A percentile compares a stretch with the other conserved stretches of the same genome.
Evolutionary conservation across 192 early-diverging fungal genomes (phyloP).

Genomic region (Dissophora globulifera): DNA sequence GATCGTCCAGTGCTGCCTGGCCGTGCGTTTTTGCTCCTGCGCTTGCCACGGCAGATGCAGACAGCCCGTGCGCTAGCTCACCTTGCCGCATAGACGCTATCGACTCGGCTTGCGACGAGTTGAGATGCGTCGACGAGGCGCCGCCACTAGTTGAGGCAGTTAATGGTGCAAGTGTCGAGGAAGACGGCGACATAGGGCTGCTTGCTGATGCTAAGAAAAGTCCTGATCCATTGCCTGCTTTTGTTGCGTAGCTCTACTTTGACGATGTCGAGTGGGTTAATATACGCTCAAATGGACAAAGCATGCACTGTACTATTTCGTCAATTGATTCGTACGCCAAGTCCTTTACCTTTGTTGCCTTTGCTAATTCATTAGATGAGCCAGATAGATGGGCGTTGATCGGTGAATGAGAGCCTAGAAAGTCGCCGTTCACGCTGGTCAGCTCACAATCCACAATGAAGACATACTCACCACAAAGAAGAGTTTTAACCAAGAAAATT

Average conservation of each 20-base stretch:
- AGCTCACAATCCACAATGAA: too few species aligned
- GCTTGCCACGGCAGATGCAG: not conserved
- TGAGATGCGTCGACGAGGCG: slow-evolving; percentile 17
- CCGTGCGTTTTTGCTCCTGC: slow-evolving; percentile 7
- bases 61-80: not conserved
- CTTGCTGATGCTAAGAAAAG: slow-evolving; percentile 43
- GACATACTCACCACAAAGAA: too few species aligned
- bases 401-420: slow-evolving; percentile 42
- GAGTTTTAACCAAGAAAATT: too few species aligned
- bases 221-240: slow-evolving; percentile 48
- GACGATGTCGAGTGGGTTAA: not conserved
- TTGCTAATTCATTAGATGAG: slow-evolving; percentile 25
- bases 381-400: slow-evolving; percentile 16
- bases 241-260: slow-evolving; percentile 53
- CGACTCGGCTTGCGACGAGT: slow-evolving; percentile 3
- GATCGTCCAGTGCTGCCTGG: slow-evolving; percentile 8
- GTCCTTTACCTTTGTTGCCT: slow-evolving; percentile 31
- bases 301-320: too few species aligned
- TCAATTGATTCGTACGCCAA: not conserved
- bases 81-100: not conserved
- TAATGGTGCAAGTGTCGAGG: slow-evolving; percentile 23
- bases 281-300: too few species aligned
- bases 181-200: slow-evolving; percentile 33
- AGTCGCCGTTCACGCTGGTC: too few species aligned
- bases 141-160: not conserved